Percentiles rank a stretch among this genome's conserved stretches.
Conservation (phyloP, 1,284 basidiomycete species). For the Cryptococcus jaspeensis region DNA sequence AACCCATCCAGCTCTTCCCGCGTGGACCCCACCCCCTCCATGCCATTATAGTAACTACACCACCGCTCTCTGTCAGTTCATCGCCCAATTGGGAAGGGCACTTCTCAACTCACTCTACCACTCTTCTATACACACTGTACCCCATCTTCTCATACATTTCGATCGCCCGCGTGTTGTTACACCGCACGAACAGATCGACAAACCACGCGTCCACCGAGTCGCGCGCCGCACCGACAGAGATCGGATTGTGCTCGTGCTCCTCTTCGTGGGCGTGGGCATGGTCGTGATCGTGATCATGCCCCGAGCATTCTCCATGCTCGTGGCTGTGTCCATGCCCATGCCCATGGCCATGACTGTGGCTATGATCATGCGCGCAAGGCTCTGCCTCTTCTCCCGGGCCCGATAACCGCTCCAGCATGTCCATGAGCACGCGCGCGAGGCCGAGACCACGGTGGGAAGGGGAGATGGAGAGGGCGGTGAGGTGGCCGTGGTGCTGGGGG, state of each 20-base stretch:
- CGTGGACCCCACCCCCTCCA: constrained; percentile 47
- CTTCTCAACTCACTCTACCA: constrained; percentile 48
- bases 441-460: constrained; percentile 45
- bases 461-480: constrained; percentile 50
- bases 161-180: constrained; percentile 49
- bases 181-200: constrained; percentile 51
- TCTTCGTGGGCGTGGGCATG: constrained; percentile 2
- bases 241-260: constrained; percentile 1
- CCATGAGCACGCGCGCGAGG: constrained; percentile 48
- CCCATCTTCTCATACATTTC: constrained; percentile 52
- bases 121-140: constrained; percentile 51
- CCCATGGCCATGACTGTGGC: not conserved
- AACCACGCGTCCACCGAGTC: constrained; percentile 50
- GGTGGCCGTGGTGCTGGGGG: constrained; percentile 49
- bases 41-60: constrained; percentile 49
- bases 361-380: not conserved
- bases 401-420: constrained; percentile 42
- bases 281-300: constrained; percentile 1
- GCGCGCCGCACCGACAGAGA: not conserved
- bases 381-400: constrained; percentile 6
- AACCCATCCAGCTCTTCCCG: constrained; percentile 50
- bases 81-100: not conserved
- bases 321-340: constrained; percentile 8
- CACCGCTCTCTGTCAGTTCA: not conserved
- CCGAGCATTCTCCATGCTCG: not conserved